Base-by-base conservation (phyloP, 768 basidiomycete species). In the Kwoniella europaea region DNA sequence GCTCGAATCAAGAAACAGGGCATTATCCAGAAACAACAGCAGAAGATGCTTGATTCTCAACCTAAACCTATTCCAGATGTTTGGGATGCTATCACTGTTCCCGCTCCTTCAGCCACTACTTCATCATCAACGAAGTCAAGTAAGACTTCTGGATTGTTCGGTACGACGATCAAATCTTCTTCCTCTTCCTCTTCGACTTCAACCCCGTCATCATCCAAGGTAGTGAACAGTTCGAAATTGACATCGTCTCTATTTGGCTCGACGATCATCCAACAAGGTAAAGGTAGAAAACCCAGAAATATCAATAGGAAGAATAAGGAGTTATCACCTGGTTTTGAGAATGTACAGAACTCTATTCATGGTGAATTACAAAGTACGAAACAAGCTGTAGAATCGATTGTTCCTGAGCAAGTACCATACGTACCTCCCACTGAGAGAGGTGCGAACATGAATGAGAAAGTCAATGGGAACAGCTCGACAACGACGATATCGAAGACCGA, bases 371-470 rank as follows among this genome's bases (percentile, higher is more conserved):
- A 62, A 15, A 46, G 65, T 20, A 52, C 62, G 13, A 57, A 52
- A 18, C 13, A 43, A 15, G 54, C 13, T 7, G 27, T 41, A 5
- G 65, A 62, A 24, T 9, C 44, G 2, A 50, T 29, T 29, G 18
- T 61, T 7, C 65, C 71, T 64, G 87, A 88, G 44, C 92, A 93
- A 82, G 88, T 94, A 7, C 89, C 93, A 0, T 95, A 90, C 73
- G 86, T 95, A 10, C 92, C 92, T 58, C 87, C 88, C 1, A 83
- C 88, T 0, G 87, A 89, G 76, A 88, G 93, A 22, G 79, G 78
- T 61, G 66, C 78, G 20, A 82, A n/a, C 22, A 24, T 41, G 54
- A 50, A 42, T 29, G 22, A 27, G 9, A 42, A 35, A 12, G 13
- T 60, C 15, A 43, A 52, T 18, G 12, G 44, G 18, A 12, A 22